These are phyloP conservation scores for Helicosporidium sp. DNA, from an alignment of 139 green algal genomes.

Conservation along the genomic window DNA sequence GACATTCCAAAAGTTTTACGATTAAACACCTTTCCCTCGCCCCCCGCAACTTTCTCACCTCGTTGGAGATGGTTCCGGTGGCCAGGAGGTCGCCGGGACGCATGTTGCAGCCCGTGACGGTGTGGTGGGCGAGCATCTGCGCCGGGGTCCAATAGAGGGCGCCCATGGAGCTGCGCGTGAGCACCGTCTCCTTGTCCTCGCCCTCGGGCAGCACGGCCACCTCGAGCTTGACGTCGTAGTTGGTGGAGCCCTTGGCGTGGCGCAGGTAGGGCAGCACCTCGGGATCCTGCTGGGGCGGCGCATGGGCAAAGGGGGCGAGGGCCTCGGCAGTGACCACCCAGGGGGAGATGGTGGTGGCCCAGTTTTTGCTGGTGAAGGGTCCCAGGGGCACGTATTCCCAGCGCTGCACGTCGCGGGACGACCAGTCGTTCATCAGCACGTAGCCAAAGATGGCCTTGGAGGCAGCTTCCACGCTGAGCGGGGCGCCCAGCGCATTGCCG, in stretches of 20 bases:
- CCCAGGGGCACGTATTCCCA: constrained; percentile 86
- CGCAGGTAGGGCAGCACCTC: constrained; percentile 53
- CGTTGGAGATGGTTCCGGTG: constrained; percentile 67
- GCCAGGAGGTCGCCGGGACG: constrained; percentile 63
- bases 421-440: constrained; percentile 92
- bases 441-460: constrained; percentile 69
- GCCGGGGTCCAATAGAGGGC: constrained; percentile 71
- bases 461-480: constrained; percentile 37
- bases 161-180: constrained; percentile 42
- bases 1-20: too few species aligned
- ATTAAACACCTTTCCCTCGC: too few species aligned
- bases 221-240: constrained; percentile 54
- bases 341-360: constrained; percentile 61
- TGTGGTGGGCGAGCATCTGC: constrained; percentile 92
- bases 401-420: constrained; percentile 74
- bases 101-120: constrained; percentile 64
- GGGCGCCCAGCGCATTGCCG: constrained; percentile 51
- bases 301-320: constrained; percentile 52
- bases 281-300: constrained; percentile 39
- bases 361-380: constrained; percentile 87
- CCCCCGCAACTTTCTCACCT: too few species aligned
- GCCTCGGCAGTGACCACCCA: constrained; percentile 83
- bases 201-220: constrained; percentile 25
- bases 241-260: constrained; percentile 16
- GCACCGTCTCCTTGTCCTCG: constrained; percentile 6